phyloP scores from a whole-genome alignment of 1,284 basidiomycete genomes.

The Melampsora occidentalis region DNA sequence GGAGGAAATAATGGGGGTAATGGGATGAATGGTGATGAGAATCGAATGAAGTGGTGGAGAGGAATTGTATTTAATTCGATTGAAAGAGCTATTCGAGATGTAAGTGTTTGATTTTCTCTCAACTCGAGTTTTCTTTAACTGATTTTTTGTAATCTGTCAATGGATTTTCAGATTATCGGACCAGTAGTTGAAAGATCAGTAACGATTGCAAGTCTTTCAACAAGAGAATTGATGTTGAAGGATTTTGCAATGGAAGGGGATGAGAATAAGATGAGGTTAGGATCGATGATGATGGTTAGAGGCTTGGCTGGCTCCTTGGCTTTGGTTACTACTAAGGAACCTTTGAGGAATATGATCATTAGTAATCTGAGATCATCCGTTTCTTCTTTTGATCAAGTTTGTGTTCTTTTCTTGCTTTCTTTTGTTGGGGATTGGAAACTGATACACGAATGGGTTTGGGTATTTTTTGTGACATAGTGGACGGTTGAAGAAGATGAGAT shows the following conservation, averaged over 20 bases:
- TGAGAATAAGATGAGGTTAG: slow-evolving; percentile 83
- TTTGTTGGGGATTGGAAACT: background rate
- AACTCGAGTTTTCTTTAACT: background rate
- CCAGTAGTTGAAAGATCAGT: slow-evolving; percentile 99
- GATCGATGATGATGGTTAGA: slow-evolving; percentile 94
- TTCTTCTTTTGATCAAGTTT: slow-evolving; percentile 53
- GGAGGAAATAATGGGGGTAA: slow-evolving; percentile 56
- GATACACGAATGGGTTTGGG: background rate
- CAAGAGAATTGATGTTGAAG: slow-evolving; percentile 89
- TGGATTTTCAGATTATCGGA: slow-evolving; percentile 67
- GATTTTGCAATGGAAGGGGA: slow-evolving; percentile 94
- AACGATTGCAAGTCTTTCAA: slow-evolving; percentile 97
- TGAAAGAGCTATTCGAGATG: slow-evolving; percentile 87
- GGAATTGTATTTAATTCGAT: slow-evolving; percentile 86
- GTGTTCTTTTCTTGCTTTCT: background rate
- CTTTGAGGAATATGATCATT: slow-evolving; percentile 87
- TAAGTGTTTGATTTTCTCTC: background rate
- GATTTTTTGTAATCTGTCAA: background rate
- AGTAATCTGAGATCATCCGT: slow-evolving; percentile 73
- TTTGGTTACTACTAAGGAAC: slow-evolving; percentile 97
- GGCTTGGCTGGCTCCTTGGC: slow-evolving; percentile 95
- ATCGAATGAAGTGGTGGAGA: slow-evolving; percentile 76
- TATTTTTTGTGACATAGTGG: slow-evolving; percentile 52
- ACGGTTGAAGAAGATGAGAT: slow-evolving; percentile 62
- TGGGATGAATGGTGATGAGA: slow-evolving; percentile 61